Conservation (phyloP, 2,329 filamentous ascomycete genomes). For the Fonsecaea pedrosoi region DNA sequence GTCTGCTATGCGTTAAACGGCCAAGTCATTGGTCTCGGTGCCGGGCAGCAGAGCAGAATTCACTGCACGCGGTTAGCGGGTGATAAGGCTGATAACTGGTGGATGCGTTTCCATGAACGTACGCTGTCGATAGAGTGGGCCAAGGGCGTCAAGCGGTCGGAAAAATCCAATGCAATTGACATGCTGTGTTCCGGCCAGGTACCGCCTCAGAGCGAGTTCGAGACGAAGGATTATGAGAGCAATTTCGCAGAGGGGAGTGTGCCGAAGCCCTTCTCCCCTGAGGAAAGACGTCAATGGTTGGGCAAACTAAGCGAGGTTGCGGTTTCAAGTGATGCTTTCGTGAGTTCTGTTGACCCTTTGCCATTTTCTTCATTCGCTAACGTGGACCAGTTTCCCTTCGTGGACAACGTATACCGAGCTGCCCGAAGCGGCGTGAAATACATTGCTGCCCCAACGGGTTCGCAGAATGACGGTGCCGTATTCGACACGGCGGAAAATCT, state of each 20-base stretch:
- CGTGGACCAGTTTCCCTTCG: slow-evolving; percentile 81
- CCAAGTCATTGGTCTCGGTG: slow-evolving; percentile 91
- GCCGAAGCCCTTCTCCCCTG: slow-evolving; percentile 77
- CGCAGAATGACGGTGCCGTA: slow-evolving; percentile 56
- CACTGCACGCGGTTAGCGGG: slow-evolving; percentile 97
- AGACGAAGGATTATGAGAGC: slow-evolving; percentile 84
- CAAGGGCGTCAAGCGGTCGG: slow-evolving; percentile 92
- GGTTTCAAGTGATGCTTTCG: slow-evolving; percentile 93
- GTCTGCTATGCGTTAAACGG: slow-evolving; percentile 96
- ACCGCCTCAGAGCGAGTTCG: slow-evolving; percentile 74
- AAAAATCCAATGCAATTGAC: slow-evolving; percentile 98
- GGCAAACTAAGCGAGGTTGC: slow-evolving; percentile 76
- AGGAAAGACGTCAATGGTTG: slow-evolving; percentile 88
- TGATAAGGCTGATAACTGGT: slow-evolving; percentile 99
- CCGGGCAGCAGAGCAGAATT: slow-evolving; percentile 95
- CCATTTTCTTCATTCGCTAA: neutral
- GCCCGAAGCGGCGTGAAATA: slow-evolving; percentile 91
- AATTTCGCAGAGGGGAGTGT: slow-evolving; percentile 80
- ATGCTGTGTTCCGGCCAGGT: slow-evolving; percentile 90
- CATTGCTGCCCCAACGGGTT: slow-evolving; percentile 90
- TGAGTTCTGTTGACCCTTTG: slow-evolving; percentile 58
- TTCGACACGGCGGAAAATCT: slow-evolving; percentile 89
- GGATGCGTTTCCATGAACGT: slow-evolving; percentile 95
- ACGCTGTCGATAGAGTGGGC: slow-evolving; percentile 93
- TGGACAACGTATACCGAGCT: slow-evolving; percentile 95